A percentile compares a stretch with the other conserved stretches of the same genome.
phyloP scores from a whole-genome alignment of 108 stramenopile genomes.

The Stephanodiscus minutulus region DNA sequence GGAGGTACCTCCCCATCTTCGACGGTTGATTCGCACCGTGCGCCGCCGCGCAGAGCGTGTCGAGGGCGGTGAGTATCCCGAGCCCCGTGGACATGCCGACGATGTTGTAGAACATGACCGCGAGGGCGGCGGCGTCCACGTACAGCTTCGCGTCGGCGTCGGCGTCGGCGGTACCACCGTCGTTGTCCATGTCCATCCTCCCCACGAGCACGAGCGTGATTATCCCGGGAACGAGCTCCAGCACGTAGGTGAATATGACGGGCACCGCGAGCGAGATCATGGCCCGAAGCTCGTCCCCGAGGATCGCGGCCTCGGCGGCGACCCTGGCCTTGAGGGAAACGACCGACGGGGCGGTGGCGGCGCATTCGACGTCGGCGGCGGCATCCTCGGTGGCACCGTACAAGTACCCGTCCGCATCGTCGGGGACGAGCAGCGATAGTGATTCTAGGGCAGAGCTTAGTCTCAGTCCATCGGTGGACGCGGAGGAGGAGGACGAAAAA shows the following conservation, averaged over 20 bases:
- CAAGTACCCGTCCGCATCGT: neutral
- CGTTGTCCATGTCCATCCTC: neutral
- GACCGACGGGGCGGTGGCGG: too few species aligned
- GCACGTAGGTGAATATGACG: constrained; percentile 31
- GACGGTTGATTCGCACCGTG: constrained; percentile 44
- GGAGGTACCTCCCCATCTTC: constrained; percentile 47
- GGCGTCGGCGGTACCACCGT: neutral
- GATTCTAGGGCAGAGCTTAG: neutral
- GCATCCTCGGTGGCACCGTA: too few species aligned
- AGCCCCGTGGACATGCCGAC: constrained; percentile 39
- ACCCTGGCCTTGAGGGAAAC: too few species aligned
- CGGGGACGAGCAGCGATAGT: neutral
- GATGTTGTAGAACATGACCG: constrained; percentile 45
- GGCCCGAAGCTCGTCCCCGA: constrained; percentile 32
- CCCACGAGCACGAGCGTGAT: constrained; percentile 45
- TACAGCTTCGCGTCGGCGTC: constrained; percentile 21
- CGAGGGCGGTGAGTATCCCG: constrained; percentile 43
- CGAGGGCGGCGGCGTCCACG: constrained; percentile 45
- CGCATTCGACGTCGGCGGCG: neutral
- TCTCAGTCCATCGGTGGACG: neutral
- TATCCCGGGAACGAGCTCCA: constrained; percentile 46
- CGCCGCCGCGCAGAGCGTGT: constrained; percentile 49
- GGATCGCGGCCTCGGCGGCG: too few species aligned
- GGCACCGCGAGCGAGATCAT: constrained; percentile 42
- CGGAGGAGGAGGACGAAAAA: neutral